Evolutionary conservation across 2,329 filamentous ascomycete genomes (phyloP), one percentile per base, ranked within the genome.

Genomic region (Pseudopyrenochaeta lycopersici): DNA sequence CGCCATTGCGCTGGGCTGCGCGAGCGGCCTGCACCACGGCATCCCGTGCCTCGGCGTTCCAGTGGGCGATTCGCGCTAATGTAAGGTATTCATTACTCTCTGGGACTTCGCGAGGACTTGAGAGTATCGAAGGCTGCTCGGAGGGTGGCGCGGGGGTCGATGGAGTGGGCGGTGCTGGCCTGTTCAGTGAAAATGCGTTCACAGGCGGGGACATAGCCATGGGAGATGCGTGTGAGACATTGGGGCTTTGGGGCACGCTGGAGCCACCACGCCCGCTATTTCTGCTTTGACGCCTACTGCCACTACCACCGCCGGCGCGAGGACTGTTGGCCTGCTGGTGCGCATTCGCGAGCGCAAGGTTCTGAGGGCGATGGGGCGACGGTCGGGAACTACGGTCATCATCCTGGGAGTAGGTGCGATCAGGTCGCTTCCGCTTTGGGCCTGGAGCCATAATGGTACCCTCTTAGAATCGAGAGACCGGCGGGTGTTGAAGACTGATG

Each of bases 71-170:
- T 49, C 84, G 82, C 18, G 88, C 84, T 58, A 91, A 86, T 4
- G 90, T 95, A 41, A 97, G 76, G 66, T 89, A 87, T 52, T 89
- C 85, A 75, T 95, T 97, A 63, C 84, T 85, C 74, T 90, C 95
- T 10, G 68, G 63, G 1, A 68, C 63, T 6, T 66, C 57, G 31
- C 51, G 52, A 3, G 57, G 51, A 7, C 52, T 51, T 21, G 60
- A 46, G 7, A 55, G 44, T 17, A 54, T 49, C 31, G 56, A 43
- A 18, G 54, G 46, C 92, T 21, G 68, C 27, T 64, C 56, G 29
- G 63, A 56, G 6, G 60, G 59, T 9, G 56, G 55, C 23, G 56
- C 56, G n/a, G 62, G 52, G 6, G 57, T 35, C 9, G 68, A 54
- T 1, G 62, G 65, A n/a, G 56, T 56, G 15, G 67, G 23, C n/a